Base-by-base conservation (phyloP, 352 stramenopile species). In the Globisporangium nagaii region DNA sequence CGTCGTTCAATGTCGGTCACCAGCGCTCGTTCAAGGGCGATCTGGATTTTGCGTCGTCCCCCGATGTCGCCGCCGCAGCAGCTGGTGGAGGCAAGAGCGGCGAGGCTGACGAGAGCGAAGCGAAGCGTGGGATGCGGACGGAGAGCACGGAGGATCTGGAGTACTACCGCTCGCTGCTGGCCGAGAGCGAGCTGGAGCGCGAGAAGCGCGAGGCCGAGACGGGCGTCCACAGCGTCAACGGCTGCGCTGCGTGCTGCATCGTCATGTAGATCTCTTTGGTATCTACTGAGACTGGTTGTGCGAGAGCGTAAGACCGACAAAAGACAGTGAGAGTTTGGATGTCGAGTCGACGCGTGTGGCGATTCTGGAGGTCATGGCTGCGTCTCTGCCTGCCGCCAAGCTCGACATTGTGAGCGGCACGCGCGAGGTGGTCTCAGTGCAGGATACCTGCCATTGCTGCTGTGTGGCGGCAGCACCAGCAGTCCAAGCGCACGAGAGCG, bases 1-100 rank as follows among this genome's bases (percentile, higher is more conserved):
- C 60, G 36, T 50, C 56, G 35, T 54, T 50, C 20, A 47, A 20
- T 22, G 43, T 49, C 22, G 43, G 66, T 19, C 53, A 50, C 11
- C 56, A 58, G 3, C 46, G 60, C n/a, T 71, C 69, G 10, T 90
- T 86, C 52, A 86, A 85, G 28, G 80, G 80, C 9, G 80, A 90
- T 25, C 63, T 90, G 8, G 36, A 54, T 34, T 46, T 60, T 11
- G 45, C 45, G 13, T 62, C 63, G 24, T 56, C 52, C 1, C 15
- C 41, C 30, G 22, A n/a, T 15, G 40, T 4, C 19, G 8, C 25
- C 11, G 13, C 25, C 15, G 40, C 4, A 12, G 40, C 11, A n/a
- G 67, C 65, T 3, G 39, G 27, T 1, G 48, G 62, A 4, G 36
- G 43, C 2, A 32, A 41, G 20, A 12, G 34, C 13, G 19, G 9